These are phyloP conservation scores for Lanmaoa rubissima DNA, from an alignment of 768 basidiomycete species.

Conservation along the genomic window DNA sequence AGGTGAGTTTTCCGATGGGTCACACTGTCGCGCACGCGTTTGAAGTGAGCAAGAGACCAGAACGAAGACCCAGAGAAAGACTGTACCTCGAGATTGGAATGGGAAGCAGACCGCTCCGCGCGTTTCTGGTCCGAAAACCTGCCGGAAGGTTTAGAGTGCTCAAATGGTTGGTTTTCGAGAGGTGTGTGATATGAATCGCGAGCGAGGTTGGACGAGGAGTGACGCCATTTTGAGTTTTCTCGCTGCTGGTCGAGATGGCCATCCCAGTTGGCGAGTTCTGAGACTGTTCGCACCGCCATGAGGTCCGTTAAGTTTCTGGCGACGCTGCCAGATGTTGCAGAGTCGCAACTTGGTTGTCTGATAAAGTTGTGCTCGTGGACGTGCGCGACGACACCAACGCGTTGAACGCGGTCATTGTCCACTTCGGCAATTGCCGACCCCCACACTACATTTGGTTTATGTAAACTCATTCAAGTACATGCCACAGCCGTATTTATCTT, in stretches of 20 bases:
- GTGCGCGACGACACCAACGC: constrained; percentile 9
- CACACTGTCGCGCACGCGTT: constrained; percentile 11
- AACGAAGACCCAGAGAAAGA: not conserved
- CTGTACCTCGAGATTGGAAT: constrained; percentile 13
- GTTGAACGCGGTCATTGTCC: not conserved
- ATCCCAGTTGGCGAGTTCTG: constrained; percentile 21
- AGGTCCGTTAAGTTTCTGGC: not conserved
- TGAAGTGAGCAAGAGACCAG: constrained; percentile 3
- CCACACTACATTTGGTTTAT: not conserved
- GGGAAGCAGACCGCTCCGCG: constrained; percentile 1
- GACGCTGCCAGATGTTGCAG: not conserved
- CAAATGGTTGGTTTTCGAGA: not conserved
- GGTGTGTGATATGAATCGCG: constrained; percentile 11
- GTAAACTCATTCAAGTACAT: too few relatives aligned
- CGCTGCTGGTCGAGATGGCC: constrained; percentile 10
- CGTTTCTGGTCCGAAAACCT: constrained; percentile 5
- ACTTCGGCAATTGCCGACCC: constrained; percentile 11
- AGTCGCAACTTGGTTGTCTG: not conserved
- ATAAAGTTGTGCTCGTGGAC: not conserved
- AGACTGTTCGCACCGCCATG: constrained; percentile 16
- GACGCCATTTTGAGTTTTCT: constrained; percentile 6
- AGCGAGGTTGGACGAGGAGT: constrained; percentile 9
- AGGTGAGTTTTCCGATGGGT: not conserved
- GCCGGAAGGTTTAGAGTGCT: not conserved
- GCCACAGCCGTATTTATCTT: too few relatives aligned